Percentiles rank a stretch among this genome's conserved stretches.
These are phyloP conservation scores for Neoascochyta sp. DNA, from an alignment of 2,329 filamentous ascomycete species.

Conservation along the genomic window DNA sequence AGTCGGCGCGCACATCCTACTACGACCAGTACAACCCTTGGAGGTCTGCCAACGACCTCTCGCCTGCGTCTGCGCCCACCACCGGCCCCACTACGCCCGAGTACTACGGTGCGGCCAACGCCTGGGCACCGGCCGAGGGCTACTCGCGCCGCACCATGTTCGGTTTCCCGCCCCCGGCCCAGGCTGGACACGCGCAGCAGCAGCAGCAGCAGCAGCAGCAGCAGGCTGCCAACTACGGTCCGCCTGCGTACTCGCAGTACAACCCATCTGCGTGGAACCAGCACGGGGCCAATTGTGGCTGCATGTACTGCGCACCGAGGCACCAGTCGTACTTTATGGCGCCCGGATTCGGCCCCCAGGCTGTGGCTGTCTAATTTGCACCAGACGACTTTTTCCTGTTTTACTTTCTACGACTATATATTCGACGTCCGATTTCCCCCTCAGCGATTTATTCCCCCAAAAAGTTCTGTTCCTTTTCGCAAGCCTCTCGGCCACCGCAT, in stretches of 20 bases:
- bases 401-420: constrained; percentile 20
- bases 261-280: constrained; percentile 37
- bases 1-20: constrained; percentile 39
- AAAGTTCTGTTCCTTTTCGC: constrained; percentile 27
- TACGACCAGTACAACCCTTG: constrained; percentile 43
- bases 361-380: constrained; percentile 31
- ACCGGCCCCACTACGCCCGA: constrained; percentile 55
- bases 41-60: constrained; percentile 43
- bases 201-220: constrained; percentile 48
- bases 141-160: constrained; percentile 44
- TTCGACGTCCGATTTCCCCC: constrained; percentile 20
- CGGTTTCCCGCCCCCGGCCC: constrained; percentile 39
- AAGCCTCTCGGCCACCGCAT: too few relatives aligned
- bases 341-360: constrained; percentile 38
- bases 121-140: constrained; percentile 47
- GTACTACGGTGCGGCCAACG: constrained; percentile 46
- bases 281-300: constrained; percentile 37
- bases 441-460: constrained; percentile 34
- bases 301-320: constrained; percentile 37
- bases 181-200: constrained; percentile 40
- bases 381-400: constrained; percentile 1
- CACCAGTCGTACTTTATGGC: constrained; percentile 41
- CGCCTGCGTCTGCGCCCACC: constrained; percentile 53
- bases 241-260: constrained; percentile 36
- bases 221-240: constrained; percentile 34